Evolutionary conservation across 495 filamentous ascomycete genomes (phyloP), one percentile per base, ranked within the genome.

Genomic region (Bryoglossum gracile): DNA sequence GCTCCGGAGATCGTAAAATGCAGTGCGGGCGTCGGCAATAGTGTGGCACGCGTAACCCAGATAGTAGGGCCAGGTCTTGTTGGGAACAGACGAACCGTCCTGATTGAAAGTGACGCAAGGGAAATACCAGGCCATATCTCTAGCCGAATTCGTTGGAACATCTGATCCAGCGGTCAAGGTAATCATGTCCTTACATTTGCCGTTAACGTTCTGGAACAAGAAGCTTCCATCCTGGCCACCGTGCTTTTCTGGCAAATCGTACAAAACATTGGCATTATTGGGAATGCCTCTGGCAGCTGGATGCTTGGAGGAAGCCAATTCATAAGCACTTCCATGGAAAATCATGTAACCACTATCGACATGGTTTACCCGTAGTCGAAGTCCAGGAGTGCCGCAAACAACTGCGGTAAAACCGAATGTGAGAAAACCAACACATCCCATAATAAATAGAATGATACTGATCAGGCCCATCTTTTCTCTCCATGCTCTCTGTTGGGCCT

Each of bases 141-240:
- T 79, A 43, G 75, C 70, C 2, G 60, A 66, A 57, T 95, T 81
- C 0, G 82, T 86, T 1, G 89, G 89, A 9, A 99, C 80, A 57
- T 84, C 82, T 2, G 91, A 91, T 17, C 68, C 74, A 2, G 73
- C 66, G 2, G 81, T 76, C 0, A 73, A 66, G 2, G 76, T 94
- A 59, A 99, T 94, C 4, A 97, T 64, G 2, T 77, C 87, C 66
- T 97, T 99, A 76, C 94, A 99, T 44, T 85, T 86, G 14, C 92
- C 94, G 57, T 99, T 99, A 62, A 99, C 94, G 57, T 96, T 92
- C 63, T 99, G 94, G 68, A 99, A 99, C 58, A 97, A 69, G 65
- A 99, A 99, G 60, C 89, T 96, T 38, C 86, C 89, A 64, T 99
- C 94, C 59, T 84, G 72, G 0, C 90, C 94, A 37, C 83, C 88